Evolutionary conservation across 2,329 filamentous ascomycete genomes (phyloP).

Genomic region (Fusarium setosum): DNA sequence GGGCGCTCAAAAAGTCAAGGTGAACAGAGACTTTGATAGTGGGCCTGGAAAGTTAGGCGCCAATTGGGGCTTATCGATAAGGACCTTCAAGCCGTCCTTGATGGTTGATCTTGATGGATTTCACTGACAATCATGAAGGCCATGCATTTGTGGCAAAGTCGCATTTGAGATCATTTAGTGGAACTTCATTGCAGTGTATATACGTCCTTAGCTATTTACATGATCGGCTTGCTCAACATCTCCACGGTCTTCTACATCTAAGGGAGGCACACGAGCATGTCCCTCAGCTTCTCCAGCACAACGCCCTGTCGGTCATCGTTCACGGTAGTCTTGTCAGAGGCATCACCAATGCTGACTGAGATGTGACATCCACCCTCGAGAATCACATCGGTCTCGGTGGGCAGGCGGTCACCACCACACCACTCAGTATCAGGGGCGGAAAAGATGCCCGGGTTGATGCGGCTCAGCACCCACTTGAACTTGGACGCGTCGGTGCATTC

Average conservation of each 20-base stretch:
- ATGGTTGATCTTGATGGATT: too few species aligned
- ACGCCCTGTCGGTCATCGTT: slow-evolving; percentile 45
- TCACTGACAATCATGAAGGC: background rate
- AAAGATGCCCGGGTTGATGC: slow-evolving; percentile 68
- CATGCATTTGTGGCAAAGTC: background rate
- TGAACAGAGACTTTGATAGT: slow-evolving; percentile 23
- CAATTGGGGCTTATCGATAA: slow-evolving; percentile 41
- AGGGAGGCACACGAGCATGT: slow-evolving; percentile 45
- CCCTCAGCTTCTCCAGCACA: slow-evolving; percentile 47
- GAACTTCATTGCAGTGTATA: background rate
- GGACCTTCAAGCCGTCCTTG: background rate
- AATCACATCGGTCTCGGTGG: slow-evolving; percentile 67
- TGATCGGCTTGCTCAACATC: background rate
- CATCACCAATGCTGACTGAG: slow-evolving; percentile 71
- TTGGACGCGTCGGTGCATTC: slow-evolving; percentile 62
- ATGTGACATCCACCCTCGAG: slow-evolving; percentile 66
- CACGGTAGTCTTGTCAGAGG: slow-evolving; percentile 68
- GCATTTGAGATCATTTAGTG: background rate
- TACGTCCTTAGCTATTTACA: background rate
- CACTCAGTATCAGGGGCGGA: slow-evolving; percentile 65
- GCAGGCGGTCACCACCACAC: slow-evolving; percentile 66
- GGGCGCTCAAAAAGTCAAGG: slow-evolving; percentile 41
- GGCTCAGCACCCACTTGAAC: slow-evolving; percentile 73
- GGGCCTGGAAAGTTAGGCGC: slow-evolving; percentile 38
- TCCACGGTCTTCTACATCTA: background rate